These are phyloP conservation scores for Peronospora belbahrii DNA, from an alignment of 352 stramenopile genomes.

Conservation along the genomic window DNA sequence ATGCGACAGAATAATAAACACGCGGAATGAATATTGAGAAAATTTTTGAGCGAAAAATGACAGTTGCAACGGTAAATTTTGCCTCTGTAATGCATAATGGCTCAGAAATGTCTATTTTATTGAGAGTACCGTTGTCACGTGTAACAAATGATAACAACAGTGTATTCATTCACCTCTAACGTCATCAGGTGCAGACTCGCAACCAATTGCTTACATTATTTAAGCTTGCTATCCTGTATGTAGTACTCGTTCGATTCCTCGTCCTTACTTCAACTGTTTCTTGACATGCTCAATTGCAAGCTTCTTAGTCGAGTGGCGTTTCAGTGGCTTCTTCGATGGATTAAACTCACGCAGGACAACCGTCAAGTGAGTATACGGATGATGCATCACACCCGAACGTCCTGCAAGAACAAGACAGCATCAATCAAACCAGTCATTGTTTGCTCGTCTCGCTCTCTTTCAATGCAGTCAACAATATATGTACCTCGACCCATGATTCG, in stretches of 20 bases:
- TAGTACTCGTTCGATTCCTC: constrained; percentile 28
- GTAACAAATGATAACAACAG: too few species aligned
- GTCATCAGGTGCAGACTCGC: too few species aligned
- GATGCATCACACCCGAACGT: constrained; percentile 77
- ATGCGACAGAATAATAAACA: too few species aligned
- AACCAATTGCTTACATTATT: too few species aligned
- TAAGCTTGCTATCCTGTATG: too few species aligned
- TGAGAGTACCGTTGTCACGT: too few species aligned
- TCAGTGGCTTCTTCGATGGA: constrained; percentile 65
- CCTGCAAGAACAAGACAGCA: constrained; percentile 28
- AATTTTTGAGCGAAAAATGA: too few species aligned
- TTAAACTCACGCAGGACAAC: constrained; percentile 76
- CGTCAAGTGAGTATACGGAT: constrained; percentile 73
- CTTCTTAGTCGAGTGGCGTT: constrained; percentile 72
- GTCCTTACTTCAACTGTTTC: constrained; percentile 16
- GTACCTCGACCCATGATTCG: constrained; percentile 79
- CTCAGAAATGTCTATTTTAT: too few species aligned
- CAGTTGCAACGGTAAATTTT: too few species aligned
- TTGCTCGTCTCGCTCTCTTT: background rate
- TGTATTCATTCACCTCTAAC: too few species aligned
- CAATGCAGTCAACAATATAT: background rate
- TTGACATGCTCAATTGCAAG: constrained; percentile 45
- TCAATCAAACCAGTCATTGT: background rate
- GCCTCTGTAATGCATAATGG: too few species aligned
- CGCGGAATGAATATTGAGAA: too few species aligned